These are phyloP conservation scores for Jackrogersella minutella DNA, from an alignment of 495 filamentous ascomycete genomes.

Conservation along the genomic window DNA sequence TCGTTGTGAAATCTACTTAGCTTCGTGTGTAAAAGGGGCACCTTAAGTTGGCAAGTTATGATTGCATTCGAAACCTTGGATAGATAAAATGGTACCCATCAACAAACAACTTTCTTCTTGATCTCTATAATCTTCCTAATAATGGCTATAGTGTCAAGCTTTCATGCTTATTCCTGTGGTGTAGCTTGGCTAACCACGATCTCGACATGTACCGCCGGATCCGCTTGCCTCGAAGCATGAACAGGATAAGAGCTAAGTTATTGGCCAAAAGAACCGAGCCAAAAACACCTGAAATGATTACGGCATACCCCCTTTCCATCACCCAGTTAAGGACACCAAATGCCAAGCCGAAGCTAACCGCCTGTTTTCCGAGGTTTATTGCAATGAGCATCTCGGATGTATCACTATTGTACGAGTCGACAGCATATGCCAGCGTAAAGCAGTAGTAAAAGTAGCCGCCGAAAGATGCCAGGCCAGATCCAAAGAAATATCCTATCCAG, in stretches of 20 bases:
- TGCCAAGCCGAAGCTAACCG: slow-evolving; percentile 54
- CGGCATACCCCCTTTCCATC: slow-evolving; percentile 43
- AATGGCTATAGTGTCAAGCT: too few species aligned
- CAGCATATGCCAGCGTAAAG: slow-evolving; percentile 54
- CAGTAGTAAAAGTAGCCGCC: slow-evolving; percentile 50
- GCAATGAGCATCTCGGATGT: slow-evolving; percentile 67
- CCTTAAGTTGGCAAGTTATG: too few species aligned
- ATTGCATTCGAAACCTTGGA: too few species aligned
- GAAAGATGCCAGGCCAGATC: slow-evolving; percentile 62
- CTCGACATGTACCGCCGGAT: slow-evolving; percentile 45
- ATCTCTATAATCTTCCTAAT: neutral
- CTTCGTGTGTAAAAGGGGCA: too few species aligned
- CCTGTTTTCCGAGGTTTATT: slow-evolving; percentile 69
- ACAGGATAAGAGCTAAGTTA: slow-evolving; percentile 48
- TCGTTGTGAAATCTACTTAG: too few species aligned
- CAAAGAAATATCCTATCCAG: slow-evolving; percentile 66
- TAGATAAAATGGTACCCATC: neutral
- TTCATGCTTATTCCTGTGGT: slow-evolving; percentile 21
- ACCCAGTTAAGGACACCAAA: slow-evolving; percentile 51
- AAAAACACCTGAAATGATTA: slow-evolving; percentile 47
- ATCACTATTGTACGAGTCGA: slow-evolving; percentile 71
- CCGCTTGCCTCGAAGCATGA: slow-evolving; percentile 49
- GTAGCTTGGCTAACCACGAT: slow-evolving; percentile 47
- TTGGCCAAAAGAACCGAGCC: slow-evolving; percentile 44
- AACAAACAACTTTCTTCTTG: neutral